Base-by-base conservation (phyloP, 2,329 filamentous ascomycete genomes). In the Monilinia vaccinii-corymbosi region DNA sequence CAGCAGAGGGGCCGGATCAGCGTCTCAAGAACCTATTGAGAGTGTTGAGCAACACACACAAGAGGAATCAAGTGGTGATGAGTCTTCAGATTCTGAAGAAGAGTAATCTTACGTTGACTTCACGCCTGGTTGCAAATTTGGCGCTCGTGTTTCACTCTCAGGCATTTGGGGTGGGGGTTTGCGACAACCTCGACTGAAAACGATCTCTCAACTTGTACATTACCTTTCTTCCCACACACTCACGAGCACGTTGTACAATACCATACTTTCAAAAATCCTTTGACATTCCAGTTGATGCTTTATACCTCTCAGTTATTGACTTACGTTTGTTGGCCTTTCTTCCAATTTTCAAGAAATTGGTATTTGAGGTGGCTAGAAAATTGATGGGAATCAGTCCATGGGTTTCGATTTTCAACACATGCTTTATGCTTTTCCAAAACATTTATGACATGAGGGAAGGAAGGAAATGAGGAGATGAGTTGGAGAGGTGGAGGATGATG, bases 81-180 rank as follows among this genome's bases (percentile, higher is more conserved):
- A 80, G 60, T 75, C 76, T 65, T 77, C 76, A 63, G 81, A 78
- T 66, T 83, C 80, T 5, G 81, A 83, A 67, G 77, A 79, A 58
- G 70, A 72, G 66, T 72, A 63, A 60, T 52, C 50, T 51, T 13
- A 18, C n/a, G n/a, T 18, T 21, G 32, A 13, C 44, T 21, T 34
- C 52, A 28, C 13, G 7, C 36, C 38, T 31, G 51, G 9, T 36
- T 28, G 18, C 42, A 4, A 32, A 16, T 14, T 31, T 14, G n/a
- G 16, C 9, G n/a, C 28, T 42, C 23, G 18, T 25, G 44, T 36
- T 7, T 49, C 34, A 18, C 36, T 31, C 13, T 36, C 18, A 48
- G 38, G 32, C 14, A 36, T 46, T n/a, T n/a, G n/a, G n/a, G n/a
- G 11, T 8, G n/a, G 34, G 34, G n/a, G 38, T 21, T 40, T 31